These are phyloP conservation scores for Aureobasidium sp. DNA, from an alignment of 2,329 filamentous ascomycete species.

Conservation along the genomic window DNA sequence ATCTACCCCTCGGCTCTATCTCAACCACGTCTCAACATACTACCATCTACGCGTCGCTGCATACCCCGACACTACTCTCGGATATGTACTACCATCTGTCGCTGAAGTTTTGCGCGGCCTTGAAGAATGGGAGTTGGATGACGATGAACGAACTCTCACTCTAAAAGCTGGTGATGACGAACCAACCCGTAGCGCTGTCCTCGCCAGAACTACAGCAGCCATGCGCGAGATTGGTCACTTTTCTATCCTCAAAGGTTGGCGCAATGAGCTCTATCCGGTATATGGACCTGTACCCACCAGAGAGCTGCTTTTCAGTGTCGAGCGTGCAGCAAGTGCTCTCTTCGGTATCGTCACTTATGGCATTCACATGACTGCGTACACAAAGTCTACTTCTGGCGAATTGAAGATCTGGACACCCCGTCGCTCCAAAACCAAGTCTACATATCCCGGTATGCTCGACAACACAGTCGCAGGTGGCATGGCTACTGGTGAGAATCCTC, in stretches of 20 bases:
- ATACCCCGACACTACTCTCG: slow-evolving; percentile 53
- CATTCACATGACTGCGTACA: slow-evolving; percentile 69
- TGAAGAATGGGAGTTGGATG: slow-evolving; percentile 54
- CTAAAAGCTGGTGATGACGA: slow-evolving; percentile 49
- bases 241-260: slow-evolving; percentile 67
- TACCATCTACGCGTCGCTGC: slow-evolving; percentile 59
- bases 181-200: slow-evolving; percentile 51
- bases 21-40: slow-evolving; percentile 39
- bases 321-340: slow-evolving; percentile 64
- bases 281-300: slow-evolving; percentile 52
- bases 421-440: slow-evolving; percentile 68
- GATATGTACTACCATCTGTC: slow-evolving; percentile 53
- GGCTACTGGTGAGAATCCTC: slow-evolving; percentile 68
- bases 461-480: slow-evolving; percentile 89
- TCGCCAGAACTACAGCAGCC: slow-evolving; percentile 52
- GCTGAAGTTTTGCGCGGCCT: slow-evolving; percentile 49
- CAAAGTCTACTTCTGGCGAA: slow-evolving; percentile 41
- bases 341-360: slow-evolving; percentile 73
- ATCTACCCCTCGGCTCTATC: slow-evolving; percentile 49
- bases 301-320: slow-evolving; percentile 62
- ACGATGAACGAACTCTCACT: slow-evolving; percentile 52
- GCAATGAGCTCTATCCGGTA: slow-evolving; percentile 71
- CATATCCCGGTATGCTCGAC: slow-evolving; percentile 85
- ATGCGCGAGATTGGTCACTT: slow-evolving; percentile 68
- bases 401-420: slow-evolving; percentile 79